Evolutionary conservation across 2,329 filamentous ascomycete species (phyloP).

Genomic region (Cercospora zeae-maydis): DNA sequence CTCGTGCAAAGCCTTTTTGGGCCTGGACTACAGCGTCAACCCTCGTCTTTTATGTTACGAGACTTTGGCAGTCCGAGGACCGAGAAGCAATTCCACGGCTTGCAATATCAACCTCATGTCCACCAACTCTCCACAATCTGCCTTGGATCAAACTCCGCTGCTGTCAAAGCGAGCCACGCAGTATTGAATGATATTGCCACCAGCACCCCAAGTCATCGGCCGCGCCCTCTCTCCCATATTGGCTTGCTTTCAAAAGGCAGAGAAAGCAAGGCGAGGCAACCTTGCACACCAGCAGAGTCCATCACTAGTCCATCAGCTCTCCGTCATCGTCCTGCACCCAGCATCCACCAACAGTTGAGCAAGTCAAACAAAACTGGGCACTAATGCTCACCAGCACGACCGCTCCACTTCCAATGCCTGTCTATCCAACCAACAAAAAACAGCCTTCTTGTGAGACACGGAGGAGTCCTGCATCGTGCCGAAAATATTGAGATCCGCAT

Average conservation of each 20-base stretch:
- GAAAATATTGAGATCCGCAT: not conserved
- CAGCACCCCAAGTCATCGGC: not conserved
- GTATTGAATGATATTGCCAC: not conserved
- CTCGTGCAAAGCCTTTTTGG: not conserved
- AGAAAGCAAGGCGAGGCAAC: not conserved
- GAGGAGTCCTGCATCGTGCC: not conserved
- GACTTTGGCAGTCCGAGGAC: not conserved
- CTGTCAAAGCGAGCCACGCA: not conserved
- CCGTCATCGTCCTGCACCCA: not conserved
- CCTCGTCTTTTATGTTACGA: not conserved
- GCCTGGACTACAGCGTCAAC: not conserved
- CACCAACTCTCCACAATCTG: not conserved
- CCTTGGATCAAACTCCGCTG: not conserved
- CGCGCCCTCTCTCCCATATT: not conserved
- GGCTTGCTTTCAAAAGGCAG: not conserved
- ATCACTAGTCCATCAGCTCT: not conserved
- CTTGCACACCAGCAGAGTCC: not conserved
- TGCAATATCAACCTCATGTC: not conserved
- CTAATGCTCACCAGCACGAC: not conserved
- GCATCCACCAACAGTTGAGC: not conserved
- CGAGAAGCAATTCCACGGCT: not conserved
- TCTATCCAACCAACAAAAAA: too few species aligned
- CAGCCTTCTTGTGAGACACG: not conserved
- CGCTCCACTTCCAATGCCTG: not conserved
- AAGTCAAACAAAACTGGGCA: not conserved